phyloP scores from a whole-genome alignment of 805 yeast species.

The Lipomyces anomalus region DNA sequence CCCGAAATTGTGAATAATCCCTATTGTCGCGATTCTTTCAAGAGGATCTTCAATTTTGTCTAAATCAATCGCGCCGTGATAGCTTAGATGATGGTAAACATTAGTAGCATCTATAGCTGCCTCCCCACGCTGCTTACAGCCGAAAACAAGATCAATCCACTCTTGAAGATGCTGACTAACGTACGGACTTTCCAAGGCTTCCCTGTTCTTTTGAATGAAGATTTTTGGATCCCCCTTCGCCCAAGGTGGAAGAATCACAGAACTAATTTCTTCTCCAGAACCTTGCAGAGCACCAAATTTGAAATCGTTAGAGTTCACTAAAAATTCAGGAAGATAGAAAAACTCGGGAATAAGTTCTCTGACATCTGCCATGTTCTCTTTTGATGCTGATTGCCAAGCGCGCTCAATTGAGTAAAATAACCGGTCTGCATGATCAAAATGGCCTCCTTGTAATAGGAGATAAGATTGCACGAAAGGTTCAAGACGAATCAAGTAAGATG shows the following conservation, averaged over 20 bases:
- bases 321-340: conserved; percentile 73
- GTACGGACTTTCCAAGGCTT: conserved; percentile 76
- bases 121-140: conserved; percentile 68
- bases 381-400: conserved; percentile 76
- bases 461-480: conserved; percentile 80
- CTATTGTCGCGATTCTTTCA: conserved; percentile 70
- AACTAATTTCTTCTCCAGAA: conserved; percentile 45
- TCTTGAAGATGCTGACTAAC: conserved; percentile 69
- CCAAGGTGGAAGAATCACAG: conserved; percentile 79
- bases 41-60: conserved; percentile 67
- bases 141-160: conserved; percentile 86
- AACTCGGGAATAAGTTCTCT: conserved; percentile 85
- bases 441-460: conserved; percentile 75
- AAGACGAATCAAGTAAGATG: conserved; percentile 69
- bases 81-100: conserved; percentile 79
- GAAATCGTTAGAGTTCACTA: conserved; percentile 57
- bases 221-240: conserved; percentile 69
- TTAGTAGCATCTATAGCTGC: conserved; percentile 62
- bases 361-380: conserved; percentile 79
- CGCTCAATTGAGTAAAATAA: conserved; percentile 67
- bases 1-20: conserved; percentile 86
- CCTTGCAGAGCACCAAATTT: conserved; percentile 66
- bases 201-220: conserved; percentile 69
- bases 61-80: conserved; percentile 75
- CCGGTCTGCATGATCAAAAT: conserved; percentile 83